Evolutionary conservation across 2,329 filamentous ascomycete genomes (phyloP), one percentile per base, ranked within the genome.

Genomic region (Ampelomyces quisqualis): DNA sequence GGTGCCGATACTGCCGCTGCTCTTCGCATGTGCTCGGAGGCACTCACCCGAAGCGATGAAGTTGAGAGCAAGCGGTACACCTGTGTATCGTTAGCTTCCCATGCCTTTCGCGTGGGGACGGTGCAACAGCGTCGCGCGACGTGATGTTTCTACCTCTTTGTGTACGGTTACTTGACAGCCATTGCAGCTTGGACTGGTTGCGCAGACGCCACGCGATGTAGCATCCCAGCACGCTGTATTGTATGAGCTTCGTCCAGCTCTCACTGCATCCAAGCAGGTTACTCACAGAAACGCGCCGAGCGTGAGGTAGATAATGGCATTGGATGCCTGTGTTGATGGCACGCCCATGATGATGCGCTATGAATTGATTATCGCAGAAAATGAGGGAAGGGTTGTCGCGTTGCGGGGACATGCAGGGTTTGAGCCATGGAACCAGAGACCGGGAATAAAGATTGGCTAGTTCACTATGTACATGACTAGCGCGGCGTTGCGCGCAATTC

Each of bases 31-130:
- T 64, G 66, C 67, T 53, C 46, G 46, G 42, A 48, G 69, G 61
- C 70, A 91, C 88, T 91, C 82, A 93, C 88, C 86, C 75, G 87
- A 88, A 69, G 88, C 88, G 74, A 93, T 87, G 75, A 93, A 93
- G 74, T 93, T 93, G 65, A 93, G 77, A 69, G 88, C 86, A 70
- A 93, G 74, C 57, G 88, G 88, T 53, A 89, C 73, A 53, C 85
- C 88, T 93, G 60, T 15, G 45, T 21, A 38, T 15, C 30, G 60
- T 71, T 45, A 55, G 49, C 38, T 8, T 68, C 55, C 38, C 15
- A 29, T 40, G 5, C n/a, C 34, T n/a, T 33, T 19, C n/a, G n/a
- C n/a, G n/a, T n/a, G n/a, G n/a, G n/a, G n/a, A n/a, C n/a, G n/a
- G n/a, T n/a, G n/a, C n/a, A n/a, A n/a, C n/a, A n/a, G n/a, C n/a